Base-by-base conservation (phyloP, 306 rosid genomes). In the Luffa acutangula region DNA sequence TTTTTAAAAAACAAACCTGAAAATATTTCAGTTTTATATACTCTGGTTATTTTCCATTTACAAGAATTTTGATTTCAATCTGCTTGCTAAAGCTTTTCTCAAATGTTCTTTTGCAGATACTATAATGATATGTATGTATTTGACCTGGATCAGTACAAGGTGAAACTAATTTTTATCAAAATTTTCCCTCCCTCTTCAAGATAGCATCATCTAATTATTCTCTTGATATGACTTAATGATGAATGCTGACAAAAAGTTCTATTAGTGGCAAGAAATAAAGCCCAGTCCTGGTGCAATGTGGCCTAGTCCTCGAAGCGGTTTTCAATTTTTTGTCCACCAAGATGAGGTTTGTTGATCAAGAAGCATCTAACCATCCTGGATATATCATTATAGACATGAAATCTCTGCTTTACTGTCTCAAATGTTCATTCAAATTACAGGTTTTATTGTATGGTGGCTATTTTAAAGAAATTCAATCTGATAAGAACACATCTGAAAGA, bases 61-160 rank as follows among this genome's bases (percentile, higher is more conserved):
- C 20, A 48, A 57, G 71, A 53, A 75, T 56, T n/a, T 43, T 77
- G 56, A 33, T 77, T 57, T 77, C 54, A 39, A 7, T 57, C 41
- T 59, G 42, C 15, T 48, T 14, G 12, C 53, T 42, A 9, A 42
- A 12, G 5, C 21, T 79, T 45, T 13, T 57, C 18, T 33, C 49
- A 18, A 31, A 49, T 72, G 52, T 36, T 39, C 11, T 56, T 82
- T 57, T 87, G 86, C 93, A 93, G 99, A 95, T 95, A 95, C 81
- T 88, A 86, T 76, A 95, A 91, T 79, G 99, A 95, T 89, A 86
- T 93, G 80, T 91, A 84, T 86, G 90, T 93, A 79, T 95, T 95
- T 86, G 99, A 95, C 87, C 93, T 95, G 56, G 99, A 95, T 82
- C 97, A 87, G 79, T 95, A 85, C 81, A 95, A 95, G 97, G 99